Conservation (phyloP, 1,139 yeast species). For the Yamadazyma dendronema region DNA sequence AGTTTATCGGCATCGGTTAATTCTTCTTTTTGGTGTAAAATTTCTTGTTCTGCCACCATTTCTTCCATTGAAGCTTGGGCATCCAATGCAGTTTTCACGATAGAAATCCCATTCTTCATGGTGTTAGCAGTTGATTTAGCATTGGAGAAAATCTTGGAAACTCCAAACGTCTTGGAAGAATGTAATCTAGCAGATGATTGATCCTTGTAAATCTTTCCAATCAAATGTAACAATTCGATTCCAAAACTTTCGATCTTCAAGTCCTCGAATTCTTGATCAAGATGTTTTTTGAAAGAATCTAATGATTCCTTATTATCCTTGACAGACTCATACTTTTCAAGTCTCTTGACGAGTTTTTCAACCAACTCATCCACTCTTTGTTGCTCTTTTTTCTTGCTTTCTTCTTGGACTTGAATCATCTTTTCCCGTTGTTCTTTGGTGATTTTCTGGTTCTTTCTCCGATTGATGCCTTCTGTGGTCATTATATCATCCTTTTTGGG, state of each 20-base stretch:
- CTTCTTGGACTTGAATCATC: constrained; percentile 50
- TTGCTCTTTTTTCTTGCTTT: constrained; percentile 53
- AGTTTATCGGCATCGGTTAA: constrained; percentile 43
- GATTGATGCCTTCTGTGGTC: constrained; percentile 21
- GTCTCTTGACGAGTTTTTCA: constrained; percentile 42
- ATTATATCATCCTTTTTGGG: constrained; percentile 11
- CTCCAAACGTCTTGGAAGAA: constrained; percentile 44
- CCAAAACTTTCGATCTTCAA: constrained; percentile 50
- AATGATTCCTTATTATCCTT: constrained; percentile 30
- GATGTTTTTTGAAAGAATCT: constrained; percentile 35
- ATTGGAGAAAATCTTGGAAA: constrained; percentile 51
- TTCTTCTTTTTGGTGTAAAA: constrained; percentile 32
- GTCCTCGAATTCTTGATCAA: constrained; percentile 61
- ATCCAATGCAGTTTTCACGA: constrained; percentile 42
- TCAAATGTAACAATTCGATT: constrained; percentile 46
- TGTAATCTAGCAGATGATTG: constrained; percentile 50
- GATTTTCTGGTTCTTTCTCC: constrained; percentile 38
- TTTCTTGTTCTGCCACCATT: constrained; percentile 49
- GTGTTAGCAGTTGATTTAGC: constrained; percentile 40
- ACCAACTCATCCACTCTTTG: constrained; percentile 56
- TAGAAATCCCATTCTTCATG: constrained; percentile 38
- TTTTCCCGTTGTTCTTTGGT: constrained; percentile 55
- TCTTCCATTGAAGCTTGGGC: constrained; percentile 41
- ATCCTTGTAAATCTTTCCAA: constrained; percentile 62
- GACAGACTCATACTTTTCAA: constrained; percentile 36